Percentiles rank a stretch among this genome's conserved stretches.
Conservation (phyloP, 768 basidiomycete genomes). For the Scleroderma citrinum region DNA sequence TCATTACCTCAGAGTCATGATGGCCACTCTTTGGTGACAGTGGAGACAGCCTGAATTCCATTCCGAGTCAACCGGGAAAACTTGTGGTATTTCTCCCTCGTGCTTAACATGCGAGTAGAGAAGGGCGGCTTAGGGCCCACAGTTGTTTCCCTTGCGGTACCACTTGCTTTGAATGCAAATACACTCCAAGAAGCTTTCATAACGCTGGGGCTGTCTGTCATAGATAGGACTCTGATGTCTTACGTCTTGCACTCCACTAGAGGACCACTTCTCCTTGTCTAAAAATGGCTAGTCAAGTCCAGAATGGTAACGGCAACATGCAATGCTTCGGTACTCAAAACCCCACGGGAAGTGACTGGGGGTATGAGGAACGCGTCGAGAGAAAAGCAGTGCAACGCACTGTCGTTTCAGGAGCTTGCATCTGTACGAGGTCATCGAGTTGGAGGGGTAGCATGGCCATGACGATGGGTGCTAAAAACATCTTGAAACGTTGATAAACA, state of each 20-base stretch:
- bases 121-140: conserved; percentile 31
- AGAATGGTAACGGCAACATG: neutral
- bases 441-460: too few species aligned
- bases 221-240: conserved; percentile 3
- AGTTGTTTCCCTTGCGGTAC: conserved; percentile 28
- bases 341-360: conserved; percentile 2
- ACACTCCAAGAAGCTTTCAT: conserved; percentile 36
- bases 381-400: too few species aligned
- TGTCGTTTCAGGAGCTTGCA: too few species aligned
- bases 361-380: too few species aligned
- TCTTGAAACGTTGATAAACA: too few species aligned
- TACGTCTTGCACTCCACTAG: conserved; percentile 13
- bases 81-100: conserved; percentile 17
- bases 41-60: conserved; percentile 29
- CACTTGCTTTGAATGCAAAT: conserved; percentile 35
- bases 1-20: neutral
- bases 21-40: conserved; percentile 30
- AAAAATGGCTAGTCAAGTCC: neutral
- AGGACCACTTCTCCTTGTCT: neutral
- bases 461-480: too few species aligned
- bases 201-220: neutral
- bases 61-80: conserved; percentile 29
- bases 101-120: conserved; percentile 37
- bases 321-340: conserved; percentile 1
- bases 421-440: too few species aligned